Base-by-base conservation (phyloP, 2,329 filamentous ascomycete genomes). In the Tolypocladium ovalisporum region DNA sequence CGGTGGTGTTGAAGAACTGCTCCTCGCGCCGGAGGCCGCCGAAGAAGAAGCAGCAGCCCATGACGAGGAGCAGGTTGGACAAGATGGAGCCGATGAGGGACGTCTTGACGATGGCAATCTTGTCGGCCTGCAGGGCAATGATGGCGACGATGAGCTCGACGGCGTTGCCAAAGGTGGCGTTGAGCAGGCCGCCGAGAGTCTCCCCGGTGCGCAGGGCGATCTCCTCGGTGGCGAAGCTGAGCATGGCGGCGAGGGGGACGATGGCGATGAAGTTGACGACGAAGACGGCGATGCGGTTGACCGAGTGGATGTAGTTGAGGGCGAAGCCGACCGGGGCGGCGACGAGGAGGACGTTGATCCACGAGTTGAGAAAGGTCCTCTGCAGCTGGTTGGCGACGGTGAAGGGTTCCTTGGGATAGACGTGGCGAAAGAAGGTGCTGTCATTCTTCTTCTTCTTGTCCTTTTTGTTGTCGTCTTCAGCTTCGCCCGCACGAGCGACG, bases 251-350 rank as follows among this genome's bases (percentile, higher is more conserved):
- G 44, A 97, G 79, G 0, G 92, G 92, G 59, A 97, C 86, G 64
- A 97, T 96, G 60, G 92, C 93, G 62, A 97, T 82, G 66, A 97
- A 97, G 75, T 97, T 97, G 72, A 97, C 82, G 57, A 92, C 83
- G 66, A 97, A 97, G 52, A 94, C 77, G 36, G 79, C 81, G 58
- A 87, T 78, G 3, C 79, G 76, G 66, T 80, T 77, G 55, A 88
- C 74, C 13, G 69, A 64, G 5, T 67, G 62, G 22, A 84, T 73
- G 66, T 87, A 90, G 65, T 89, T 83, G 55, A 93, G 70, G 2
- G 82, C 88, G 65, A 96, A 90, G 58, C 92, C 92, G 37, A 85
- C 82, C 0, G 92, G 92, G 0, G 89, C 90, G 27, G 86, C 84
- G 19, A 96, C 55, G 27, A 96, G 76, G 32, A 97, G 75, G 29